Conservation (phyloP, 768 basidiomycete genomes). For the Tylopilus sp. region DNA sequence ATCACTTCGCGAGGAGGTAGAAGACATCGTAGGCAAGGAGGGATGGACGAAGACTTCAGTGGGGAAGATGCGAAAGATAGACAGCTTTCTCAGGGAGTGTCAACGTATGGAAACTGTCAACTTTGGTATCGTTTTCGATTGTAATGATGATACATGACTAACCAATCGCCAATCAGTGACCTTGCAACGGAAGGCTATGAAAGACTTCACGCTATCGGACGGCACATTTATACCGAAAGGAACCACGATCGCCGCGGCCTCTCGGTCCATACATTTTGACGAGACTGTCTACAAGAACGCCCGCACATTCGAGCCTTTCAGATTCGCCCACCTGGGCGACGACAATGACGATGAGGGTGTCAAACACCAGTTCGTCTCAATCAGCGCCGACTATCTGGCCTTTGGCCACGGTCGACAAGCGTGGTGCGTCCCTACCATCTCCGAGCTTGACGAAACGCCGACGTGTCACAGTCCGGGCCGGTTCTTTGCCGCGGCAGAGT, state of each 20-base stretch:
- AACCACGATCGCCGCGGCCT: constrained; percentile 20
- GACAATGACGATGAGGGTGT: constrained; percentile 27
- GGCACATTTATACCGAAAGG: constrained; percentile 38
- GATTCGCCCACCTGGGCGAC: constrained; percentile 40
- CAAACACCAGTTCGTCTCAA: constrained; percentile 36
- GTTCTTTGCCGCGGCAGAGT: constrained; percentile 41
- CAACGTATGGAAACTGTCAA: not conserved
- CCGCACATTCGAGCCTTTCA: constrained; percentile 44
- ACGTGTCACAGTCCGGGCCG: constrained; percentile 22
- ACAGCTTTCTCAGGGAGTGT: constrained; percentile 37
- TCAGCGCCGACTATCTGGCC: constrained; percentile 30
- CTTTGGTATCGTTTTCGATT: not conserved
- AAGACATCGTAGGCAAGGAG: constrained; percentile 24
- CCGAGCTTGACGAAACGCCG: not conserved
- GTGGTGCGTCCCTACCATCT: constrained; percentile 16
- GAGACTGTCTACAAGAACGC: constrained; percentile 31
- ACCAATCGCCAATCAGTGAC: constrained; percentile 13
- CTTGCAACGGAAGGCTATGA: constrained; percentile 31
- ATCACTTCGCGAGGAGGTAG: constrained; percentile 39
- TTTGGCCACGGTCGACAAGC: constrained; percentile 37
- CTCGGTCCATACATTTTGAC: constrained; percentile 21
- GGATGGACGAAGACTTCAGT: constrained; percentile 30
- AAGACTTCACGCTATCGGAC: constrained; percentile 36
- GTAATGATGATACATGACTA: no score
- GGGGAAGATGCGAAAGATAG: constrained; percentile 34